Conservation (phyloP, 2,329 filamentous ascomycete species). For the Fulvia fulva region DNA sequence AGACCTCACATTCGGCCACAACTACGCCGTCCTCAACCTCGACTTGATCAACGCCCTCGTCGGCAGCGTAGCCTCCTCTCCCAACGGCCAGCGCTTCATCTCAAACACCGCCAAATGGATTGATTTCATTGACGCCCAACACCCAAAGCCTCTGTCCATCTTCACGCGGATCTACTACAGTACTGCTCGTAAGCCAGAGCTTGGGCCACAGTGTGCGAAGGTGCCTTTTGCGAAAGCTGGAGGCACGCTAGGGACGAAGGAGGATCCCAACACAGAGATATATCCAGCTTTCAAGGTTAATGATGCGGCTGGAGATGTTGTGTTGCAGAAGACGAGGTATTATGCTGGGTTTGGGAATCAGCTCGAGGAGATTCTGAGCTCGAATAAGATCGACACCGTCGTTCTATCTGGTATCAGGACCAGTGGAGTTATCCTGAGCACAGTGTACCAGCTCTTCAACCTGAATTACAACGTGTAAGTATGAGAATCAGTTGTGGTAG, state of each 20-base stretch:
- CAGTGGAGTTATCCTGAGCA: constrained; percentile 42
- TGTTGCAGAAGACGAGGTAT: constrained; percentile 43
- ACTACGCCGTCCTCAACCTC: constrained; percentile 44
- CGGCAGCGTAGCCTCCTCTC: constrained; percentile 31
- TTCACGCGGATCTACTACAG: constrained; percentile 40
- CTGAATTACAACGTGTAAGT: constrained; percentile 43
- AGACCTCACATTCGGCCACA: constrained; percentile 32
- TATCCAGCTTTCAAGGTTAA: constrained; percentile 32
- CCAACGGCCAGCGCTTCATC: constrained; percentile 35
- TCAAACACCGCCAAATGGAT: constrained; percentile 37
- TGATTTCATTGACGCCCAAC: constrained; percentile 37
- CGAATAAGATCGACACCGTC: constrained; percentile 41
- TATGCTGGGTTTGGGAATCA: constrained; percentile 41
- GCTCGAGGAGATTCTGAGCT: constrained; percentile 40
- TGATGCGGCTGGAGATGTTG: constrained; percentile 33
- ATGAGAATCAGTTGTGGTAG: not conserved
- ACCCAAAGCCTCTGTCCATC: constrained; percentile 36
- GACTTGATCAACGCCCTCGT: constrained; percentile 41
- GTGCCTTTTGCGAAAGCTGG: constrained; percentile 36
- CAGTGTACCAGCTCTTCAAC: constrained; percentile 43
- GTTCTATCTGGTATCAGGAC: constrained; percentile 41
- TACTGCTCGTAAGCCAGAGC: constrained; percentile 34
- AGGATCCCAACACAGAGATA: constrained; percentile 32
- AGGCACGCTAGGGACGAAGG: constrained; percentile 28
- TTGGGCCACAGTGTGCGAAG: constrained; percentile 23